Percentiles rank a stretch among this genome's conserved stretches.
These are phyloP conservation scores for Allantophomopsis cytisporea DNA, from an alignment of 2,329 filamentous ascomycete genomes.

Conservation along the genomic window DNA sequence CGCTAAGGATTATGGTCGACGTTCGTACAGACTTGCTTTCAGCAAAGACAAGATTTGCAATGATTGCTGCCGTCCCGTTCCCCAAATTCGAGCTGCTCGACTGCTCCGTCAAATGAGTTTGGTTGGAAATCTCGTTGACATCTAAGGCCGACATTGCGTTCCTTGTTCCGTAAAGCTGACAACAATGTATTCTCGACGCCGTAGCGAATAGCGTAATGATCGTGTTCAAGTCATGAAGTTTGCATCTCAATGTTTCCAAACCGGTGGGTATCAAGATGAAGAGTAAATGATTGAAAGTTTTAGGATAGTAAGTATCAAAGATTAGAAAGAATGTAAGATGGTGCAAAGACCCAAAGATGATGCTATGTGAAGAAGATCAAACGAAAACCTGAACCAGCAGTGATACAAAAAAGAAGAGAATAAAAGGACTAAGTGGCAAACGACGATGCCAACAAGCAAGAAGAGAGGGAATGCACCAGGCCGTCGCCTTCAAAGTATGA, in stretches of 20 bases:
- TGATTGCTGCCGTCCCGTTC: constrained; percentile 9
- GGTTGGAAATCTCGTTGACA: not conserved
- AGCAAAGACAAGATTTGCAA: constrained; percentile 17
- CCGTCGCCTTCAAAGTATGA: constrained; percentile 4
- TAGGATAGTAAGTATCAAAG: constrained; percentile 8
- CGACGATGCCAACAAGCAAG: constrained; percentile 8
- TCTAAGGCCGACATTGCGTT: not conserved
- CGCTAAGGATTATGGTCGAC: constrained; percentile 45
- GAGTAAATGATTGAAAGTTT: constrained; percentile 5
- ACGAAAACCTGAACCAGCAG: constrained; percentile 19
- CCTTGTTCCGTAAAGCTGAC: not conserved
- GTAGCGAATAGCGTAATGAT: not conserved
- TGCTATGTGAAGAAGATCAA: constrained; percentile 14
- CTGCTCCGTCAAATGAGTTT: not conserved
- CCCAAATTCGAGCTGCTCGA: constrained; percentile 1
- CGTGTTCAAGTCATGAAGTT: constrained; percentile 1
- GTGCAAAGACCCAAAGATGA: constrained; percentile 12
- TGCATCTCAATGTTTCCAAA: not conserved
- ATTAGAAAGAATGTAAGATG: constrained; percentile 3
- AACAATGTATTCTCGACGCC: not conserved
- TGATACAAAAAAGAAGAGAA: constrained; percentile 11
- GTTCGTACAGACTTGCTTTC: constrained; percentile 40
- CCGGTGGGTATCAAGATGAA: not conserved
- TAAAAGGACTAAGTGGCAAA: constrained; percentile 12
- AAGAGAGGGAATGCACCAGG: not conserved